Base-by-base conservation (phyloP, 2,329 filamentous ascomycete genomes). In the Fusarium sp. region DNA sequence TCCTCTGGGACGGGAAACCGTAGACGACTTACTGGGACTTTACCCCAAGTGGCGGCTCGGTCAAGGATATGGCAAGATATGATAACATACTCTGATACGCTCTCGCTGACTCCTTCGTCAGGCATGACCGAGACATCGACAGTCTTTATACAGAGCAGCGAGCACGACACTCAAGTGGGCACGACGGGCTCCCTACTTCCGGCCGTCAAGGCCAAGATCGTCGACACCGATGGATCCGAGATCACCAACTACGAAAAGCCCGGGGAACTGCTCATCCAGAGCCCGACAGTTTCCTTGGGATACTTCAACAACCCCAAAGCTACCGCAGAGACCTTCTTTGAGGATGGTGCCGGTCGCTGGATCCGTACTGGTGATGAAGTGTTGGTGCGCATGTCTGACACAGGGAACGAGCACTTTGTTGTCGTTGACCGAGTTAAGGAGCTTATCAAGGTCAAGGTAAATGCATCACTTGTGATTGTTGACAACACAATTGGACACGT, bases 241-340 rank as follows among this genome's bases (percentile, higher is more conserved):
- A 81, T 93, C 35, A 88, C 84, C 0, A 82, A 78, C 4, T 86
- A 90, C 57, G 78, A 93, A 58, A 85, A 86, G 43, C 90, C 89
- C 0, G 93, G 93, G 15, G 93, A 97, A 75, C 82, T 97, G 6
- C 81, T 91, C 13, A 84, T 96, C n/a, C 90, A 91, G 71, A 86
- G 85, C 0, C 93, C 92, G 0, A 88, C 88, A 2, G 85, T 96
- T 2, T 87, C 90, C 0, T 75, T 97, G 1, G 93, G 93, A 1
- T 97, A 97, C 68, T 78, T 96, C 45, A 89, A 95, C 76, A 96
- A 96, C 70, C 87, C 91, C 32, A 88, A 90, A 68, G 92, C 93
- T 4, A 95, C 88, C 9, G 81, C 84, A 43, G 91, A 96, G 71
- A 95, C 93, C 0, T 97, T 92, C 69, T 70, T 87, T 0, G 78